Percentiles rank a stretch among this genome's conserved stretches.
Conservation (phyloP, 2,329 filamentous ascomycete genomes). For the Aspergillus neotritici region DNA sequence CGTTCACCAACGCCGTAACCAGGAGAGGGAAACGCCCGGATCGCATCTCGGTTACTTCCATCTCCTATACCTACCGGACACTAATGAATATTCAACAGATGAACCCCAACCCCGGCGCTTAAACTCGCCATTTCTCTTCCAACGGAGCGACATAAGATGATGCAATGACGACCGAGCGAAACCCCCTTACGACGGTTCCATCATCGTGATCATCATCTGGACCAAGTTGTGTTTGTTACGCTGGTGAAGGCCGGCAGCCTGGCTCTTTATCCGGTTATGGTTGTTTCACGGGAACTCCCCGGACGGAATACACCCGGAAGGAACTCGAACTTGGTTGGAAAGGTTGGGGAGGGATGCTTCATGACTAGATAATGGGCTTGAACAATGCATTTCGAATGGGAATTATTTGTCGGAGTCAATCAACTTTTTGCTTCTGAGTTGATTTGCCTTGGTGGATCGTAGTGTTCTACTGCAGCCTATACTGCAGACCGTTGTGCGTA, state of each 20-base stretch:
- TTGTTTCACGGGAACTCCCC: not conserved
- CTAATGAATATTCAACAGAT: constrained; percentile 53
- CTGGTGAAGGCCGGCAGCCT: not conserved
- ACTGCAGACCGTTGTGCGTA: too few relatives aligned
- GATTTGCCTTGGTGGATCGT: too few relatives aligned
- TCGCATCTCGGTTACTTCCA: not conserved
- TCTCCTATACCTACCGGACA: constrained; percentile 2
- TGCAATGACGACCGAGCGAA: constrained; percentile 1
- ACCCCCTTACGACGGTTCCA: not conserved
- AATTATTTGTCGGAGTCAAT: not conserved
- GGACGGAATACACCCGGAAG: not conserved
- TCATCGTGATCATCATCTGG: constrained; percentile 2
- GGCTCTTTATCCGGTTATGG: not conserved
- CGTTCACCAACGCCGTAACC: too few relatives aligned
- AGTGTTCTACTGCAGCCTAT: too few relatives aligned
- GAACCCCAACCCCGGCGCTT: constrained; percentile 79
- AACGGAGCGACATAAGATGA: constrained; percentile 4
- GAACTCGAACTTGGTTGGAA: not conserved
- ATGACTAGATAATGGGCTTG: constrained; percentile 3
- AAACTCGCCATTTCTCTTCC: constrained; percentile 31
- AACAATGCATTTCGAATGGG: not conserved
- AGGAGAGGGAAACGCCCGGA: not conserved
- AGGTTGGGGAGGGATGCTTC: not conserved
- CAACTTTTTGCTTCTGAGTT: not conserved
- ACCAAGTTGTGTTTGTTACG: not conserved